A percentile compares a stretch with the other conserved stretches of the same genome.
Evolutionary conservation across 2,329 filamentous ascomycete species (phyloP).

Genomic region (Aspergillus vadensis): DNA sequence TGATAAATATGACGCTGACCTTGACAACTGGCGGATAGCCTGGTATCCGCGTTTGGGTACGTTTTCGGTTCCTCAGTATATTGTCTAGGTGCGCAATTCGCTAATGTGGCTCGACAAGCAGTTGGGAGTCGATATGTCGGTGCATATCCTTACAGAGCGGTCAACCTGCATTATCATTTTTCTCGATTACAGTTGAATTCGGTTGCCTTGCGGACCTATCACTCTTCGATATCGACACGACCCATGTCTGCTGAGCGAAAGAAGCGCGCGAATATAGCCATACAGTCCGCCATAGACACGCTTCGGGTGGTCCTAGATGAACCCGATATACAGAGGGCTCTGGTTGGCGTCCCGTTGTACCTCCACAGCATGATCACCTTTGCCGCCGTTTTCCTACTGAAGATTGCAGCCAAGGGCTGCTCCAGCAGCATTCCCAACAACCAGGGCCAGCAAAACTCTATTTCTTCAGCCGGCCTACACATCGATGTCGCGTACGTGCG

Average conservation of each 20-base stretch:
- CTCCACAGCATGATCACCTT: conserved; percentile 53
- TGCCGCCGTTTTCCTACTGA: conserved; percentile 49
- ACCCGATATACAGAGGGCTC: conserved; percentile 44
- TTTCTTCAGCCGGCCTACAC: conserved; percentile 38
- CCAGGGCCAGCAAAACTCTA: conserved; percentile 41
- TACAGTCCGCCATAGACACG: conserved; percentile 46
- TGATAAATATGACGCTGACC: conserved; percentile 42
- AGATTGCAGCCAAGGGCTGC: conserved; percentile 46
- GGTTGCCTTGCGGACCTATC: conserved; percentile 51
- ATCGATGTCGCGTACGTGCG: conserved; percentile 41
- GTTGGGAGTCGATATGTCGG: conserved; percentile 51
- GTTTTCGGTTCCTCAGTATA: not conserved
- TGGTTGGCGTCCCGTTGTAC: conserved; percentile 49
- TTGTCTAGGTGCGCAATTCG: not conserved
- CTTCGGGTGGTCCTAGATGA: conserved; percentile 47
- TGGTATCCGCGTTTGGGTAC: conserved; percentile 42
- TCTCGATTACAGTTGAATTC: conserved; percentile 55
- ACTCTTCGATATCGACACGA: conserved; percentile 39
- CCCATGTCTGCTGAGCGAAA: conserved; percentile 49
- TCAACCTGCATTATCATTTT: conserved; percentile 55
- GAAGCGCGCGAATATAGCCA: conserved; percentile 48
- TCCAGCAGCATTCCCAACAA: conserved; percentile 37
- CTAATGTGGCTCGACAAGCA: conserved; percentile 20
- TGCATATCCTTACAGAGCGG: conserved; percentile 54
- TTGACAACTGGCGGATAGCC: conserved; percentile 41